Conservation (phyloP, 495 filamentous ascomycete genomes). For the Neurospora intermedia region DNA sequence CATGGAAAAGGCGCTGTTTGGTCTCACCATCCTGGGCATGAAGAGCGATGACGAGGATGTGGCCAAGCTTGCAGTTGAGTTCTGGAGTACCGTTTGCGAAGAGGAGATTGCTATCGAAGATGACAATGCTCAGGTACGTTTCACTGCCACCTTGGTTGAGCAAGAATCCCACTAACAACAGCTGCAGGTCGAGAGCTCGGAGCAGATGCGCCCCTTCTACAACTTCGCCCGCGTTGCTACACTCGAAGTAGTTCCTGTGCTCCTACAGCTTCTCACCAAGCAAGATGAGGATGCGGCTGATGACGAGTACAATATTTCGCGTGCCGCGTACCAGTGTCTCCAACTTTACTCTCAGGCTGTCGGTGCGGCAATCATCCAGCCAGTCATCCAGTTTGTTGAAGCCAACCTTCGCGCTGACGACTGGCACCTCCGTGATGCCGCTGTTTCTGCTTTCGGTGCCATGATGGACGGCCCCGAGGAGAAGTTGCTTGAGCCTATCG, state of each 20-base stretch:
- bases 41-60: conserved; percentile 96
- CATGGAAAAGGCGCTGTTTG: conserved; percentile 99
- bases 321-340: conserved; percentile 91
- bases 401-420: conserved; percentile 78
- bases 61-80: conserved; percentile 93
- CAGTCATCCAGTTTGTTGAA: conserved; percentile 84
- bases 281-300: conserved; percentile 96
- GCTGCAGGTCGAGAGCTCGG: conserved; percentile 51
- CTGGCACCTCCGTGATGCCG: conserved; percentile 89
- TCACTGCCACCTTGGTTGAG: background rate
- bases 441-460: conserved; percentile 94
- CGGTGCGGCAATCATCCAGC: conserved; percentile 63
- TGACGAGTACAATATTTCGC: conserved; percentile 93
- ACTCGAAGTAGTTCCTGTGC: conserved; percentile 82
- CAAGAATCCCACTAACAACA: conserved; percentile 12
- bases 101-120: conserved; percentile 97
- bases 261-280: conserved; percentile 79
- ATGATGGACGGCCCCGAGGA: conserved; percentile 98
- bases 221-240: conserved; percentile 87
- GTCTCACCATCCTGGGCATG: conserved; percentile 98
- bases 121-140: conserved; percentile 73
- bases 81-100: conserved; percentile 99
- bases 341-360: conserved; percentile 92
- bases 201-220: conserved; percentile 78
- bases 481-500: conserved; percentile 73